Evolutionary conservation across 2,329 filamentous ascomycete genomes (phyloP).

Genomic region (Coniochaeta ligniaria): DNA sequence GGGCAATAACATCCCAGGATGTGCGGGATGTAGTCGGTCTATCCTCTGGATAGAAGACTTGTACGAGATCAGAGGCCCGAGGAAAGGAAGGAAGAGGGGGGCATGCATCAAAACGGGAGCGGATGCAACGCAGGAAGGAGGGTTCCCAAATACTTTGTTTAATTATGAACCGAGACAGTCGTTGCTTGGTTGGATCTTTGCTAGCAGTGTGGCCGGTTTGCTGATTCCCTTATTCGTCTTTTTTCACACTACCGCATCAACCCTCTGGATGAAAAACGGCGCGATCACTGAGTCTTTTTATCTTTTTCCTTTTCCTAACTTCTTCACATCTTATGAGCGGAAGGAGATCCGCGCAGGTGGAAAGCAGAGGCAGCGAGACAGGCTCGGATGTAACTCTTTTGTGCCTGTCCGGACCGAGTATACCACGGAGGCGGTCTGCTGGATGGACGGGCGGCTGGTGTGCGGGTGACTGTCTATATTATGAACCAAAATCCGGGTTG

Average conservation of each 20-base stretch:
- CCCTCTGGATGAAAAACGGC: not conserved
- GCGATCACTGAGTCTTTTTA: constrained; percentile 4
- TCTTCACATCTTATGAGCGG: not conserved
- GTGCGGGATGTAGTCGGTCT: not conserved
- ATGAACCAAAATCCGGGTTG: not conserved
- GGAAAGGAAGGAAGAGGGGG: constrained; percentile 12
- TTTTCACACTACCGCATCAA: constrained; percentile 18
- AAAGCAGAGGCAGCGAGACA: not conserved
- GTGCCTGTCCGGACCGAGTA: not conserved
- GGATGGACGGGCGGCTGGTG: not conserved
- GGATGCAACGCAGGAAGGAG: not conserved
- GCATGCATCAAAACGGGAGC: not conserved
- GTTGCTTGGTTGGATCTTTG: constrained; percentile 2
- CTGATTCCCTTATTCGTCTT: constrained; percentile 4
- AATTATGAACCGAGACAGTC: constrained; percentile 12
- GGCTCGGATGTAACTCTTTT: not conserved
- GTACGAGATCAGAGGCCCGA: constrained; percentile 3
- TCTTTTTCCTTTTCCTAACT: not conserved
- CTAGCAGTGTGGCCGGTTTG: not conserved
- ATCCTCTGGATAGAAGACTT: constrained; percentile 6
- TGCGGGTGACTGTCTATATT: not conserved
- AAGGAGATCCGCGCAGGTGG: not conserved
- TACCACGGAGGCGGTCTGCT: not conserved
- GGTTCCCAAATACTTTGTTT: constrained; percentile 17
- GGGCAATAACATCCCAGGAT: not conserved